Conservation (phyloP, 176 grass and related monocot species). For the Bothriochloa decipiens region DNA sequence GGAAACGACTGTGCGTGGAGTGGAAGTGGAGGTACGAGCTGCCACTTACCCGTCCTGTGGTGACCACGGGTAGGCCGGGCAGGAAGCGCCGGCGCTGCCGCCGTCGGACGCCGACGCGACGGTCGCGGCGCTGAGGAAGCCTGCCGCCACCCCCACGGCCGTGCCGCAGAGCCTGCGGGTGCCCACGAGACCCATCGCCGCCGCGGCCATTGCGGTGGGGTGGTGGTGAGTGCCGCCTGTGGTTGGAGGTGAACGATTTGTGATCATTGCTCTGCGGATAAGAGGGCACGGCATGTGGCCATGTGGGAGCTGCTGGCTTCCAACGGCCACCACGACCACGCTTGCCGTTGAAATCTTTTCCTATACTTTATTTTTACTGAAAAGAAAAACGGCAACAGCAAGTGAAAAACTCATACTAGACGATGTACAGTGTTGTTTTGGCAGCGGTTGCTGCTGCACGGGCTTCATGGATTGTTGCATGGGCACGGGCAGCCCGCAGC, state of each 20-base stretch:
- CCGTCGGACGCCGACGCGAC: slow-evolving; percentile 33
- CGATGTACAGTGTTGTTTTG: too few species aligned
- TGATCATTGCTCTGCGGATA: not conserved
- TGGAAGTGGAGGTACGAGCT: not conserved
- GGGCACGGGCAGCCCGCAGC: too few species aligned
- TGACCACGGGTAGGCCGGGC: slow-evolving; percentile 64
- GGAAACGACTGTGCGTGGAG: not conserved
- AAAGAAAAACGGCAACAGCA: too few species aligned
- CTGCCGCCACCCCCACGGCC: not conserved
- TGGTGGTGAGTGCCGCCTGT: not conserved
- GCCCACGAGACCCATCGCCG: not conserved
- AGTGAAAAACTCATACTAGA: too few species aligned
- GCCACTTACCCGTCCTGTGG: slow-evolving; percentile 47
- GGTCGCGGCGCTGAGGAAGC: slow-evolving; percentile 28
- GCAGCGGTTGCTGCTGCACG: too few species aligned
- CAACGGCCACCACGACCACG: too few species aligned
- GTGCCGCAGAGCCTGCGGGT: not conserved
- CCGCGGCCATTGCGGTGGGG: not conserved
- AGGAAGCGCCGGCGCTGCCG: not conserved
- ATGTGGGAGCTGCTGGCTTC: too few species aligned
- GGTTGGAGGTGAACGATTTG: not conserved
- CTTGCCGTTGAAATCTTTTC: too few species aligned
- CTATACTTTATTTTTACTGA: too few species aligned
- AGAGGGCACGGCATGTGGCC: too few species aligned
- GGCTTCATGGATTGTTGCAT: too few species aligned